Base-by-base conservation (phyloP, 768 basidiomycete genomes). In the Royoungia palumana region DNA sequence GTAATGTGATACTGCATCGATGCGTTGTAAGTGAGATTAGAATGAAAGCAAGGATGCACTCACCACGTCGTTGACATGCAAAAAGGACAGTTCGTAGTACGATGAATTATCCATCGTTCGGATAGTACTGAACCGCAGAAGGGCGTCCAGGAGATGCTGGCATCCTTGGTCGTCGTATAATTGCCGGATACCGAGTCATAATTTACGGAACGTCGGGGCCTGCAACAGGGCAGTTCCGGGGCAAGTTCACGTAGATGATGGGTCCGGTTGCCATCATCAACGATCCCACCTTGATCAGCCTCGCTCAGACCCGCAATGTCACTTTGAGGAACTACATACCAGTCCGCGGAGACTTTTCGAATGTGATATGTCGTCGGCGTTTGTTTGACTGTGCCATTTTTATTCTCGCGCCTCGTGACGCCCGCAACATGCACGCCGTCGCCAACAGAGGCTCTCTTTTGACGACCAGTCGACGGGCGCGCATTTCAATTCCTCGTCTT, bases 281-380 rank as follows among this genome's bases (percentile, higher is more conserved):
- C 6, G 7, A 13, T n/a, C 17, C 14, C 14, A 25, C 10, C 32
- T 5, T 36, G 5, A 10, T 30, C 36, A 16, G 8, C 12, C 24
- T 36, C 6, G 17, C 35, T 46, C n/a, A n/a, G n/a, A n/a, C n/a
- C n/a, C 3, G 35, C 19, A 6, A 7, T 17, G 11, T 28, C 28
- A 6, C 13, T 12, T 11, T 2, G 27, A 10, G 27, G 11, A 32
- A 16, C 14, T 2, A 16, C 32, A 16, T 14, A 6, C 14, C 13
- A n/a, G 6, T 9, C 22, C 37, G 30, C 28, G 25, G 58, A 57
- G 61, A 41, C 22, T 45, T 63, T 52, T 58, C 45, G 45, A 41
- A 63, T 51, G 12, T 13, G 36, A 51, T 46, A 54, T 63, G 55
- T 62, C 28, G 35, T 49, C 61, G 60, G 60, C 2, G 35, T 19